phyloP scores from a whole-genome alignment of 371 early-diverging fungal species.

The Apophysomyces sp. region DNA sequence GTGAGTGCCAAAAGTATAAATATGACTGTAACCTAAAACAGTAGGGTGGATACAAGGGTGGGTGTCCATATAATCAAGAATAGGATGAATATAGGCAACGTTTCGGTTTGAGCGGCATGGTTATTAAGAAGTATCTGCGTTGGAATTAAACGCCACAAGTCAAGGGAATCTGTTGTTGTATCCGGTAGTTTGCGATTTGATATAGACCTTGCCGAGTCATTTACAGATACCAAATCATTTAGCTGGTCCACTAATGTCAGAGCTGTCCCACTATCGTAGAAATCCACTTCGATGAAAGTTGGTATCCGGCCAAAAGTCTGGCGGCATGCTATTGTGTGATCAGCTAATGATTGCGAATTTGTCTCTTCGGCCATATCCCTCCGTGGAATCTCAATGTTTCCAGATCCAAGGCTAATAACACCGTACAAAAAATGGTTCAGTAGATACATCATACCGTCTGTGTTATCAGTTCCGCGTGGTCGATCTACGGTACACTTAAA shows the following conservation, averaged over 20 bases:
- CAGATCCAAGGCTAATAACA: conserved; percentile 19
- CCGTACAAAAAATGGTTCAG: conserved; percentile 59
- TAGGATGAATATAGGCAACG: too few relatives aligned
- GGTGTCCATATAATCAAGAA: too few relatives aligned
- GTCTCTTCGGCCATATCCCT: conserved; percentile 31
- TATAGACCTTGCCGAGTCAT: neutral
- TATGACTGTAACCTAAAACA: too few relatives aligned
- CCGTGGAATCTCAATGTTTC: conserved; percentile 33
- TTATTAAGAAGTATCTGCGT: neutral
- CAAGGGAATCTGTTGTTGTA: neutral
- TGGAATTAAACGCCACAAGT: neutral
- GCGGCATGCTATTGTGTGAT: conserved; percentile 40
- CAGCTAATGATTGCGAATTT: conserved; percentile 32
- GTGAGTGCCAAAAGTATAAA: too few relatives aligned
- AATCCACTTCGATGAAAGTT: conserved; percentile 75
- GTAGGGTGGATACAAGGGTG: too few relatives aligned
- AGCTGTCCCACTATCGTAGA: conserved; percentile 59
- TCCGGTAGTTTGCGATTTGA: neutral
- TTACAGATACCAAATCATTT: conserved; percentile 36
- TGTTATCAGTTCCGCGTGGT: conserved; percentile 19
- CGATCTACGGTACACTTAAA: conserved; percentile 59
- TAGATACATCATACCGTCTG: conserved; percentile 46
- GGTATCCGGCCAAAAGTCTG: conserved; percentile 44
- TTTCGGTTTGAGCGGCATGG: too few relatives aligned
- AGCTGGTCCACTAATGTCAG: conserved; percentile 46